Evolutionary conservation across 2,329 filamentous ascomycete species (phyloP).

Genomic region (Gliomastix tumulicola): DNA sequence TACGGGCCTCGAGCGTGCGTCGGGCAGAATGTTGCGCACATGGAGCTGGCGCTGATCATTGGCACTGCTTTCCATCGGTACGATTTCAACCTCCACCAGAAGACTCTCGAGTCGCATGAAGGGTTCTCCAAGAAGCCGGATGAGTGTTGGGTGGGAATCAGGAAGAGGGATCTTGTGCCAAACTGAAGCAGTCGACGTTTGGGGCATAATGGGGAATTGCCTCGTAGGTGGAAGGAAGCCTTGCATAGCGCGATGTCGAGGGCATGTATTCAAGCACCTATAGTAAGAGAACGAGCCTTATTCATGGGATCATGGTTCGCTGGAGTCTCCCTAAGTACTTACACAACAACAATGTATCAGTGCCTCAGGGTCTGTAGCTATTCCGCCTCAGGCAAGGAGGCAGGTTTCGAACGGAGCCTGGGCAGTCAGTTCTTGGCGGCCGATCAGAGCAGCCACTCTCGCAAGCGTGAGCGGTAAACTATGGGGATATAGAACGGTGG

Average conservation of each 20-base stretch:
- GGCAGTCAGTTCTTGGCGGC: no score
- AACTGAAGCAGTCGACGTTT: not conserved
- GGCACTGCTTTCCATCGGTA: conserved; percentile 6
- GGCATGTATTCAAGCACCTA: no score
- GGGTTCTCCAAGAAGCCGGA: conserved; percentile 8
- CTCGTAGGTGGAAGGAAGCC: not conserved
- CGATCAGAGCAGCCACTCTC: no score
- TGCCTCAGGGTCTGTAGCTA: no score
- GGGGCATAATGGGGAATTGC: not conserved
- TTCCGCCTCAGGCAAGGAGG: no score
- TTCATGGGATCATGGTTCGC: no score
- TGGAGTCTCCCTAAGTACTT: no score
- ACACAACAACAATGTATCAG: no score
- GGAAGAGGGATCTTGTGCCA: conserved; percentile 2
- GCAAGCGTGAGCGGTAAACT: no score
- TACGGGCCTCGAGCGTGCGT: conserved; percentile 8
- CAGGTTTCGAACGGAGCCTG: no score
- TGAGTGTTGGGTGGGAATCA: conserved; percentile 8
- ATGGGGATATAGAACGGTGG: no score
- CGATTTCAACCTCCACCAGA: conserved; percentile 6
- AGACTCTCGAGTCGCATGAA: conserved; percentile 6
- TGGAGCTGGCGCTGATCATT: conserved; percentile 7
- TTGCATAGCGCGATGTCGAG: not conserved
- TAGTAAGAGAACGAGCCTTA: no score
- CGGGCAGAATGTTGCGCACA: conserved; percentile 8